Evolutionary conservation across 2,329 filamentous ascomycete genomes (phyloP).

Genomic region (Sordariomycetes sp.): DNA sequence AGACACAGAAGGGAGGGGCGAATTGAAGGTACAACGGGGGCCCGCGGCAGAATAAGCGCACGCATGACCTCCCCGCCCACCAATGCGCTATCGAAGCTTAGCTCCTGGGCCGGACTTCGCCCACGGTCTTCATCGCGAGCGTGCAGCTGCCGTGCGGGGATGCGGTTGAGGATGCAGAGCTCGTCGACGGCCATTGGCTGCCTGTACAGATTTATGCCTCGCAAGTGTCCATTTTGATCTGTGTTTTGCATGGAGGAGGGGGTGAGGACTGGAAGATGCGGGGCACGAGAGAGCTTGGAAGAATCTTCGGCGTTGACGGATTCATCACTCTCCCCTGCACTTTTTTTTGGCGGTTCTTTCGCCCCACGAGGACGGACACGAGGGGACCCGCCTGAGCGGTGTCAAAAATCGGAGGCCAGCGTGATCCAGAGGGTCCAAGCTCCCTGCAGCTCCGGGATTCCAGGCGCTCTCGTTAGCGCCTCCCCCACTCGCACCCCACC

Average conservation of each 20-base stretch:
- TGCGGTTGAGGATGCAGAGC: not conserved
- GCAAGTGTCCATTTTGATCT: no score
- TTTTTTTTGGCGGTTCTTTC: no score
- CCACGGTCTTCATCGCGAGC: not conserved
- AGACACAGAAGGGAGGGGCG: not conserved
- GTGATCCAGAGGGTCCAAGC: not conserved
- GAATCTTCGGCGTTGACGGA: not conserved
- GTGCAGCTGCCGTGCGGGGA: not conserved
- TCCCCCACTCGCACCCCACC: not conserved
- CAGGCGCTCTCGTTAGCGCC: not conserved
- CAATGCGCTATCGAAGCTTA: not conserved
- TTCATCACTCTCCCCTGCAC: not conserved
- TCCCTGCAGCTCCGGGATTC: not conserved
- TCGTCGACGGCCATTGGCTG: not conserved
- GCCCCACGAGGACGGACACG: not conserved
- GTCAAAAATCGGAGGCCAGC: not conserved
- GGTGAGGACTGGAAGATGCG: not conserved
- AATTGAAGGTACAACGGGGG: not conserved
- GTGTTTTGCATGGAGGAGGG: no score
- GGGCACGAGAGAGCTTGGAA: not conserved
- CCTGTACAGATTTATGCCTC: not conserved
- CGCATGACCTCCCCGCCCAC: not conserved
- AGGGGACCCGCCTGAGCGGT: not conserved
- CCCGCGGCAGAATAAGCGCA: not conserved
- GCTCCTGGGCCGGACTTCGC: not conserved